Base-by-base conservation (phyloP, 1,284 basidiomycete genomes). In the Moesziomyces antarcticus region DNA sequence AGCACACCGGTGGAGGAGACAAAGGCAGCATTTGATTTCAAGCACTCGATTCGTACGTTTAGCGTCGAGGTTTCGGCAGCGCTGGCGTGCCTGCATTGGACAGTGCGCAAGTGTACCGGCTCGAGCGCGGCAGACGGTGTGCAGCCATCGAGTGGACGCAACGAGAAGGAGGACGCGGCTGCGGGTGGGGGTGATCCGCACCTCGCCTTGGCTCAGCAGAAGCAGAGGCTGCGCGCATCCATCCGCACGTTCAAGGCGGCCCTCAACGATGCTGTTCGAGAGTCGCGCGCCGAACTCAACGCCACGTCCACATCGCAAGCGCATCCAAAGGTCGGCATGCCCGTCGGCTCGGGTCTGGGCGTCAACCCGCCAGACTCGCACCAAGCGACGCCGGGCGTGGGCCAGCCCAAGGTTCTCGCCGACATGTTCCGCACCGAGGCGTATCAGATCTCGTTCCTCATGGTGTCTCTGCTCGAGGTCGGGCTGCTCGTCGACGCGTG, bases 381-480 rank as follows among this genome's bases (percentile, higher is more conserved):
- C 16, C 22, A 13, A 21, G 13, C 53, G 10, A 27, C 43, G 5
- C 46, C 55, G 41, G 43, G 24, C 24, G 24, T 16, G 5, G 44
- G 33, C 13, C 22, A 50, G 1, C 40, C 45, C 16, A 27, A 45
- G 25, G 55, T 35, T 13, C 42, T 65, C 10, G 44, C 62, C 1
- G 47, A 54, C 4, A 44, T 79, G 10, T 79, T 78, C 24, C 60
- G 70, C 22, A 54, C 56, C 48, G 77, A 78, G 13, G 46, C 77
- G 24, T 81, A 78, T 47, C 65, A 59, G 13, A 60, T 73, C 5
- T 71, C 77, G 0, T 72, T 77, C 24, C 67, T 79, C 25, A 73
- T 77, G 52, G 50, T 81, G 10, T 74, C 74, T 7, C 47, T 82
- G 21, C 54, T 79, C 25, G 77, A 82, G 33, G 58, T 82, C 5